Evolutionary conservation across 768 basidiomycete species (phyloP).

Genomic region (Auricularia sp.): DNA sequence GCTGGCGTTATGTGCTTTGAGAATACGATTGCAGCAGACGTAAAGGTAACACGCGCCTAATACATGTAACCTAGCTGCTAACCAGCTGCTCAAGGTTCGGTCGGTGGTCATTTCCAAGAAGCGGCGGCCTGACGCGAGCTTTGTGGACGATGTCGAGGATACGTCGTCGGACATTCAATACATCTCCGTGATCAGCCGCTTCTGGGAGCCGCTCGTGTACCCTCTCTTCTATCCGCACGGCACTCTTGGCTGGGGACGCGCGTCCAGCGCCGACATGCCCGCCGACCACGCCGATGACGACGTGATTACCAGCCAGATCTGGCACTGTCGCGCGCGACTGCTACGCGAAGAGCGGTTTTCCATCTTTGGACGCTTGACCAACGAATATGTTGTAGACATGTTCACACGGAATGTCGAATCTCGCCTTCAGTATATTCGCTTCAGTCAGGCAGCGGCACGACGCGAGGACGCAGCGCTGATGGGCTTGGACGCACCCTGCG

Average conservation of each 20-base stretch:
- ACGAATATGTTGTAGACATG: conserved; percentile 33
- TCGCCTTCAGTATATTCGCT: conserved; percentile 24
- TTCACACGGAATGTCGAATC: conserved; percentile 25
- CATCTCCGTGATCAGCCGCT: conserved; percentile 21
- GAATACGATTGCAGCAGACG: background rate
- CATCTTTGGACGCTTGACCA: conserved; percentile 25
- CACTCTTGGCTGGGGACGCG: conserved; percentile 25
- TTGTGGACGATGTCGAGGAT: too few relatives aligned
- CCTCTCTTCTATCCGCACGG: conserved; percentile 30
- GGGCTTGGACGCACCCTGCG: too few relatives aligned
- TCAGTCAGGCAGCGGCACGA: conserved; percentile 17
- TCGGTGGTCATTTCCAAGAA: too few relatives aligned
- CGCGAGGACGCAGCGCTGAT: conserved; percentile 7
- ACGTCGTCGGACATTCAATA: conserved; percentile 1
- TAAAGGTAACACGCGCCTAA: background rate
- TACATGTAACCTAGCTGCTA: too few relatives aligned
- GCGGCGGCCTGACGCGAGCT: too few relatives aligned
- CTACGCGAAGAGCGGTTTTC: conserved; percentile 14
- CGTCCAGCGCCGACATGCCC: conserved; percentile 16
- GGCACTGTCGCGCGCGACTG: too few relatives aligned
- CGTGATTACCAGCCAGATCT: too few relatives aligned
- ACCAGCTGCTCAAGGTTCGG: too few relatives aligned
- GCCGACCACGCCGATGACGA: too few relatives aligned
- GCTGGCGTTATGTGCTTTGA: background rate
- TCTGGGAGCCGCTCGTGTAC: conserved; percentile 31